phyloP scores from a whole-genome alignment of 1,139 yeast species.

The Yamadazyma triangularis region DNA sequence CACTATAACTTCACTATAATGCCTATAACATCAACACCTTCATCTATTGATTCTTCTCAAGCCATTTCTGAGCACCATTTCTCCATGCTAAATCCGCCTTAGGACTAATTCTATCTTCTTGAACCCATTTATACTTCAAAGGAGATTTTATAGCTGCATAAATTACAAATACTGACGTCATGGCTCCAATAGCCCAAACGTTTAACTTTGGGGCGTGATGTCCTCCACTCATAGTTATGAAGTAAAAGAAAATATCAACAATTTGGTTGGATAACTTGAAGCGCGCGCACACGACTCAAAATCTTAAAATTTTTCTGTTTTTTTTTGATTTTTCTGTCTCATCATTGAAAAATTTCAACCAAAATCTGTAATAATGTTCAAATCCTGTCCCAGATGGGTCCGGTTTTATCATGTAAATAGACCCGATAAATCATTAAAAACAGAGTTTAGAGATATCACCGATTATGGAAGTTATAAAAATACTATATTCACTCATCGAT shows the following conservation, averaged over 20 bases:
- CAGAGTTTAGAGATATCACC: conserved; percentile 26
- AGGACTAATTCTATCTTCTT: conserved; percentile 44
- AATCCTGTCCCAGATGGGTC: not conserved
- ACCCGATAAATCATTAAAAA: conserved; percentile 21
- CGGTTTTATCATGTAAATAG: conserved; percentile 21
- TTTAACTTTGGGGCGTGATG: conserved; percentile 38
- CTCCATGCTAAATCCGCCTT: conserved; percentile 53
- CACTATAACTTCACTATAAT: too few species aligned
- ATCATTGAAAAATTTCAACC: not conserved
- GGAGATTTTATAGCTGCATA: conserved; percentile 43
- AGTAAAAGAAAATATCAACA: not conserved
- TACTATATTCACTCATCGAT: conserved; percentile 42
- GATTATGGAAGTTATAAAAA: conserved; percentile 41
- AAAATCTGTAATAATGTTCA: not conserved
- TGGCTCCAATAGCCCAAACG: conserved; percentile 39
- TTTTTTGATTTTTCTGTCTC: not conserved
- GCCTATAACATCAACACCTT: not conserved
- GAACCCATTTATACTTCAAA: conserved; percentile 38
- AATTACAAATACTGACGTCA: conserved; percentile 41
- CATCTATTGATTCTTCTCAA: conserved; percentile 19
- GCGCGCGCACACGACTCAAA: conserved; percentile 2
- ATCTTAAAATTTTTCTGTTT: too few species aligned
- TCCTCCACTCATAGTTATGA: conserved; percentile 12
- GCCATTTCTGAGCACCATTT: conserved; percentile 45
- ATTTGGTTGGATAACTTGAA: conserved; percentile 21